Base-by-base conservation (phyloP, 805 yeast genomes). In the Maudiozyma turicensis region DNA sequence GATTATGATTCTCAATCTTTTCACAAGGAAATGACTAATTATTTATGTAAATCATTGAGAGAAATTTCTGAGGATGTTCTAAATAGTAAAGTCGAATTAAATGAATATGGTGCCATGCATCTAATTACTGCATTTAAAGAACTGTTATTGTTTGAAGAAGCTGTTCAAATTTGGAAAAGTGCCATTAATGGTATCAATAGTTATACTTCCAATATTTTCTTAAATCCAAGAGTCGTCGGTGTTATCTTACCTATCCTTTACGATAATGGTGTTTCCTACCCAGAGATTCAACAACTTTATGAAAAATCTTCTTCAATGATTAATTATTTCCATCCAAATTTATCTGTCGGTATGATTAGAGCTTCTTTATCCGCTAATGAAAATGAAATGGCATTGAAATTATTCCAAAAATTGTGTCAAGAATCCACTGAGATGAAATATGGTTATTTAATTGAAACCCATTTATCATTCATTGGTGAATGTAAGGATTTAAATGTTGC, bases 391-490 rank as follows among this genome's bases (percentile, higher is more conserved):
- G 95, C 90, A 5, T 70, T 86, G 52, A 76, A 75, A 50, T 69
- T 78, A 46, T 82, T 85, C 64, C 81, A 78, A 60, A 74, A 75
- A 44, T 68, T 85, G 52, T 78, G 84, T 55, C 71, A 73, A 41
- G 72, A 72, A 42, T 73, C 77, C 43, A 78, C 78, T 43, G 68
- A 64, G 40, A 57, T 59, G 47, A 71, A 70, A 64, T 68, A 71
- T 58, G 73, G 80, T 46, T 75, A 82, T 33, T 70, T 84, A 65
- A 76, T 84, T 34, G 86, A 83, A 66, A 82, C 86, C 44, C 95
- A 86, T 69, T 72, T 85, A 52, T 74, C 83, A 3, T 86, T 86
- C 58, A 82, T 86, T 60, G 93, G 95, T 43, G 80, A 78, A 55
- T 83, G 88, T 64, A 78, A 77, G 60, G 89, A 86, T 60, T 72